Conservation (phyloP, 306 rosid species). For the Quercus cerris region DNA sequence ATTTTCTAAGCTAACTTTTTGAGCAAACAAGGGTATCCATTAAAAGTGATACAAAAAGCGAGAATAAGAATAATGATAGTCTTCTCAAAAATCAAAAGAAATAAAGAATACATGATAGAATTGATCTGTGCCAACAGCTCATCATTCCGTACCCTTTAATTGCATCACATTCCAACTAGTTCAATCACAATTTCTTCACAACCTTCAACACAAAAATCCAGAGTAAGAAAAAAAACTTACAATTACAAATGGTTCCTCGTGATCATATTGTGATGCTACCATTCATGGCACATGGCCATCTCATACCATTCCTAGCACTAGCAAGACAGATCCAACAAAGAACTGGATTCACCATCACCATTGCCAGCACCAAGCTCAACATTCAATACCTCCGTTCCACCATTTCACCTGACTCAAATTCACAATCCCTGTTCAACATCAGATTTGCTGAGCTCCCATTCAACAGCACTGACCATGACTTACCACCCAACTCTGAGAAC, state of each 20-base stretch:
- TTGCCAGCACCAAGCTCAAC: constrained; percentile 66
- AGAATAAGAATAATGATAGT: too few relatives aligned
- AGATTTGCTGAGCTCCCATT: constrained; percentile 48
- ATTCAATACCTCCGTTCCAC: constrained; percentile 49
- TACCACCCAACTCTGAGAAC: constrained; percentile 60
- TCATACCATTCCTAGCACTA: constrained; percentile 59
- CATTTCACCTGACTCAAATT: constrained; percentile 5
- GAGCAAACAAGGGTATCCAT: too few relatives aligned
- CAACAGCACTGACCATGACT: constrained; percentile 31
- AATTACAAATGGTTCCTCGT: constrained; percentile 6
- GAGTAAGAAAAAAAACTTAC: too few relatives aligned
- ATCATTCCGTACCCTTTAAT: too few relatives aligned
- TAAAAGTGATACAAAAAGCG: too few relatives aligned
- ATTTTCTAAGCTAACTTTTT: too few relatives aligned
- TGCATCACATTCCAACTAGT: too few relatives aligned
- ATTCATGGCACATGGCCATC: constrained; percentile 74
- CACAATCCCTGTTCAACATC: constrained; percentile 5
- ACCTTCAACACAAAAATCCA: too few relatives aligned
- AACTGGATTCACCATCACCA: constrained; percentile 44
- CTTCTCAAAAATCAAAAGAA: too few relatives aligned
- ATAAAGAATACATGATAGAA: too few relatives aligned
- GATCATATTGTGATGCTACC: constrained; percentile 67
- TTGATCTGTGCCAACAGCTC: too few relatives aligned
- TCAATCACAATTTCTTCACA: too few relatives aligned
- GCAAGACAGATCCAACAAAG: constrained; percentile 50